phyloP scores from a whole-genome alignment of 805 yeast genomes.

The Blastobotrys attinorum region DNA sequence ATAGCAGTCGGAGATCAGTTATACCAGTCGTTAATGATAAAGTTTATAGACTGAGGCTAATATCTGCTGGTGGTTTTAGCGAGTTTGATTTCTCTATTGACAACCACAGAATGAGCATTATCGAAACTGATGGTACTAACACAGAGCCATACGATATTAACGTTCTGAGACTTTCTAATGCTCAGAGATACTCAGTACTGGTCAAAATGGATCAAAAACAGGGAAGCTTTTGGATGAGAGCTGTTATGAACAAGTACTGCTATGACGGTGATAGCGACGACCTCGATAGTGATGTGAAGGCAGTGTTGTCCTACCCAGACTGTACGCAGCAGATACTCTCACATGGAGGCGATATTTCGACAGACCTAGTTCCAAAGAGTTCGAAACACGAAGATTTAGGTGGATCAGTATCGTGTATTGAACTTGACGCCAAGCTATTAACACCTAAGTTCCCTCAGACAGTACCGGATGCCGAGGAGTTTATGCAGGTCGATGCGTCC shows the following conservation, averaged over 20 bases:
- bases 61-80: slow-evolving; percentile 29
- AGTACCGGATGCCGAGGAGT: slow-evolving; percentile 27
- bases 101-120: slow-evolving; percentile 20
- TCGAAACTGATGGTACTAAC: slow-evolving; percentile 31
- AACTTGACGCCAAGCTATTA: slow-evolving; percentile 19
- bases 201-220: slow-evolving; percentile 32
- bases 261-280: slow-evolving; percentile 30
- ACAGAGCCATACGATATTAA: slow-evolving; percentile 21
- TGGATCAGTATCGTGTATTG: slow-evolving; percentile 22
- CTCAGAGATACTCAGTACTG: slow-evolving; percentile 72
- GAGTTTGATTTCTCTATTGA: slow-evolving; percentile 28
- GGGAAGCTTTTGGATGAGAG: slow-evolving; percentile 32
- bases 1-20: slow-evolving; percentile 16
- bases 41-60: slow-evolving; percentile 20
- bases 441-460: slow-evolving; percentile 15
- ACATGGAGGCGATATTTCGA: slow-evolving; percentile 6
- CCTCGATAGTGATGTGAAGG: slow-evolving; percentile 29
- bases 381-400: slow-evolving; percentile 8
- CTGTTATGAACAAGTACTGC: slow-evolving; percentile 32
- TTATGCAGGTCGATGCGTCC: slow-evolving; percentile 27
- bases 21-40: slow-evolving; percentile 16
- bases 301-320: slow-evolving; percentile 29
- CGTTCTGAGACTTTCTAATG: slow-evolving; percentile 44
- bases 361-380: not conserved
- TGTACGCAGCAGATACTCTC: slow-evolving; percentile 11